These are phyloP conservation scores for Termitomyces eurrhizus DNA, from an alignment of 768 basidiomycete species.

Conservation along the genomic window DNA sequence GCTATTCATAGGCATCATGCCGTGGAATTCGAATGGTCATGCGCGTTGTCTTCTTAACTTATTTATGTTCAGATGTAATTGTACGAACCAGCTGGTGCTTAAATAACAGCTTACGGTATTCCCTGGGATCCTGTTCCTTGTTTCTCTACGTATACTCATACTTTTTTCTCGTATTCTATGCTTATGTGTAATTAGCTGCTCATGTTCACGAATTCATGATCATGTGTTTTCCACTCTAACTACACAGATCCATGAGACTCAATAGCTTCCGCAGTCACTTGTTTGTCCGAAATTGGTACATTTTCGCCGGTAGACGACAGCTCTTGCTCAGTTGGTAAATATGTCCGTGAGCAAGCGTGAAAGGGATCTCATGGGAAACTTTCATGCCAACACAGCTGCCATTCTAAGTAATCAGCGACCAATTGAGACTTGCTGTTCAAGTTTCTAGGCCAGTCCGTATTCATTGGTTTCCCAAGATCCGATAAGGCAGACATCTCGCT, in stretches of 20 bases:
- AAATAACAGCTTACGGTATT: conserved; percentile 1
- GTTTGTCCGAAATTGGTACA: neutral
- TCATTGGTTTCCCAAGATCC: neutral
- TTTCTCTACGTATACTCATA: conserved; percentile 1
- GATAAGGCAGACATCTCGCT: neutral
- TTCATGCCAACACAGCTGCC: neutral
- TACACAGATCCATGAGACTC: neutral
- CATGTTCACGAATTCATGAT: neutral
- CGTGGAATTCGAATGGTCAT: neutral
- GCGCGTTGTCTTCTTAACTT: neutral
- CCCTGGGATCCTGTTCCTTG: conserved; percentile 2
- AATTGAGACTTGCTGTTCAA: neutral
- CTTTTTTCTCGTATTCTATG: conserved; percentile 5
- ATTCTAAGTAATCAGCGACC: neutral
- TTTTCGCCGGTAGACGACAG: neutral
- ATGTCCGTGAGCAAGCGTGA: neutral
- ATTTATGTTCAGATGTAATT: neutral
- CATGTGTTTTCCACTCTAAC: neutral
- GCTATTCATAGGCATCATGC: neutral
- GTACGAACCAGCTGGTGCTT: conserved; percentile 2
- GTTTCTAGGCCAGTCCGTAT: neutral
- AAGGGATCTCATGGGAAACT: neutral
- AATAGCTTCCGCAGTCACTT: neutral
- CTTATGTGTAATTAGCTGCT: neutral
- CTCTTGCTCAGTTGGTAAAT: neutral